Evolutionary conservation across 1,139 yeast genomes (phyloP).

Genomic region (Barnettozyma hawaiiensis): DNA sequence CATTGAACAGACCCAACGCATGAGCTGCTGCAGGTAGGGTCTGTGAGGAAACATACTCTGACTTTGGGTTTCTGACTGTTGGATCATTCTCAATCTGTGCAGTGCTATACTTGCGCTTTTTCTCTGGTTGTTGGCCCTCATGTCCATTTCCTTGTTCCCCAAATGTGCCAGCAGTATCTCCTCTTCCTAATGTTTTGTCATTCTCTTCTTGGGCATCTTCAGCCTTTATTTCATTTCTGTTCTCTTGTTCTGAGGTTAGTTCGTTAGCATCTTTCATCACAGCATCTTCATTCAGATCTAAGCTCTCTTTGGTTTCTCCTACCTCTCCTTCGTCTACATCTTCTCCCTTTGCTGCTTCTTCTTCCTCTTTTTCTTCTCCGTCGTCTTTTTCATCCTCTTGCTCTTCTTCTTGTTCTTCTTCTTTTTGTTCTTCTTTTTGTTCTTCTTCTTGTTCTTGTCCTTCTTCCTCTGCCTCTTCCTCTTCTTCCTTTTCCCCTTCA

Average conservation of each 20-base stretch:
- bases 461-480: slow-evolving; percentile 1
- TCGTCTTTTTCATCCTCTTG: neutral
- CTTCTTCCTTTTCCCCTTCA: slow-evolving; percentile 9
- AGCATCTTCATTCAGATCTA: neutral
- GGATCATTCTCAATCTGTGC: slow-evolving; percentile 49
- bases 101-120: slow-evolving; percentile 18
- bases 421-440: neutral
- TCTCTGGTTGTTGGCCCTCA: slow-evolving; percentile 14
- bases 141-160: slow-evolving; percentile 10
- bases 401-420: neutral
- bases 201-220: neutral
- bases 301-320: neutral
- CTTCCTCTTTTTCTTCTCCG: neutral
- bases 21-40: slow-evolving; percentile 65
- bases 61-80: slow-evolving; percentile 63
- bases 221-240: neutral
- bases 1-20: slow-evolving; percentile 63
- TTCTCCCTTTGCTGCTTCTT: slow-evolving; percentile 7
- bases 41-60: slow-evolving; percentile 72
- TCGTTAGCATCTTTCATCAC: neutral
- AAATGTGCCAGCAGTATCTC: neutral
- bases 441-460: slow-evolving; percentile 7
- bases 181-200: neutral
- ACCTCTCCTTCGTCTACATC: neutral
- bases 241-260: neutral